These are phyloP conservation scores for Naganishia friedmannii DNA, from an alignment of 768 basidiomycete species.

Conservation along the genomic window DNA sequence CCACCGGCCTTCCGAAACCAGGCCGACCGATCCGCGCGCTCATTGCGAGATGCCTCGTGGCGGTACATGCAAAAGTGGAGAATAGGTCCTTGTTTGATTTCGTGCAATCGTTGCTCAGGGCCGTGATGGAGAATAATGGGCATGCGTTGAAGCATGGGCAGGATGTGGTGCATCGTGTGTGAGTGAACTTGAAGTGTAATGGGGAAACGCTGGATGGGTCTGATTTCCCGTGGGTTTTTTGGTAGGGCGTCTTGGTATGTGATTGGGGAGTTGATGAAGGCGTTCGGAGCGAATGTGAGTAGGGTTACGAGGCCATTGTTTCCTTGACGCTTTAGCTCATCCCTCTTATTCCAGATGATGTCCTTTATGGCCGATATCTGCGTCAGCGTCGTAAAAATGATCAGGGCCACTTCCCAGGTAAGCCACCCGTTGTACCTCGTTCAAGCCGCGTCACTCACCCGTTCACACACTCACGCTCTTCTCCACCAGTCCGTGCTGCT, in stretches of 20 bases:
- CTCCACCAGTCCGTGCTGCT: slow-evolving; percentile 67
- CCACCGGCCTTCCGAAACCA: slow-evolving; percentile 66
- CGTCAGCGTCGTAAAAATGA: slow-evolving; percentile 64
- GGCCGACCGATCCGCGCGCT: slow-evolving; percentile 81
- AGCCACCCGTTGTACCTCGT: slow-evolving; percentile 46
- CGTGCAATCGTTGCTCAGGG: slow-evolving; percentile 70
- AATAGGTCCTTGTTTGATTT: slow-evolving; percentile 82
- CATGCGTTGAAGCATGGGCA: slow-evolving; percentile 47
- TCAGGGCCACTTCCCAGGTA: slow-evolving; percentile 67
- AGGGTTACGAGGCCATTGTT: background rate
- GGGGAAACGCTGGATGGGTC: slow-evolving; percentile 32
- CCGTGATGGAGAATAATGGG: slow-evolving; percentile 69
- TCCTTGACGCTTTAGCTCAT: background rate
- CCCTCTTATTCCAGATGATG: slow-evolving; percentile 68
- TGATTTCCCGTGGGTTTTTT: background rate
- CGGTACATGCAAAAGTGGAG: slow-evolving; percentile 74
- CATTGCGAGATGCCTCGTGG: slow-evolving; percentile 70
- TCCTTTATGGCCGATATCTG: slow-evolving; percentile 87
- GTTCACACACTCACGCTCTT: background rate
- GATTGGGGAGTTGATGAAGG: slow-evolving; percentile 82
- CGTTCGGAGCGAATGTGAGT: slow-evolving; percentile 76
- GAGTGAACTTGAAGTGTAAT: slow-evolving; percentile 52
- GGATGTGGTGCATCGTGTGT: slow-evolving; percentile 59
- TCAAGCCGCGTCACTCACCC: slow-evolving; percentile 24
- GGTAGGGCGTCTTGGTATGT: slow-evolving; percentile 76